Conservation (phyloP, 192 early-diverging fungal genomes). For the Umbelopsis sp. region DNA sequence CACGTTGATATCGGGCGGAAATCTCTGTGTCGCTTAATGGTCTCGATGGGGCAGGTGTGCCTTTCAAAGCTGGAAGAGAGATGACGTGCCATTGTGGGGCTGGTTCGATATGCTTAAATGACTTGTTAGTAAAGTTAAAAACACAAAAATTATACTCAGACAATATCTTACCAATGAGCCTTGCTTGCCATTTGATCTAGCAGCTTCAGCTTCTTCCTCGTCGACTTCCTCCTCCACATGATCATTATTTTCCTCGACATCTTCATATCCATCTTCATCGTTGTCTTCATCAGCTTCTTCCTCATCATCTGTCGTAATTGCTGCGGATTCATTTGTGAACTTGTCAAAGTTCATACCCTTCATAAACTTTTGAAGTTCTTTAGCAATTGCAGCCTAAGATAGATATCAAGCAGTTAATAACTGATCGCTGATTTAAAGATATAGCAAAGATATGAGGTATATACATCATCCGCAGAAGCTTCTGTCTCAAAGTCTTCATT, state of each 20-base stretch:
- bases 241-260: conserved; percentile 26
- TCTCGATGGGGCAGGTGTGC: not conserved
- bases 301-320: conserved; percentile 12
- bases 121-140: not conserved
- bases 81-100: conserved; percentile 37
- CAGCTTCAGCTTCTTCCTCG: conserved; percentile 18
- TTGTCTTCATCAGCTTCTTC: conserved; percentile 30
- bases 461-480: conserved; percentile 15
- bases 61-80: conserved; percentile 16
- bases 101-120: conserved; percentile 32
- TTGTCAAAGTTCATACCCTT: conserved; percentile 32
- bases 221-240: conserved; percentile 25
- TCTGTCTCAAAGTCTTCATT: conserved; percentile 31
- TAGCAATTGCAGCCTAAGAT: conserved; percentile 25
- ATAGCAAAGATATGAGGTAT: not conserved
- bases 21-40: conserved; percentile 15
- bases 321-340: conserved; percentile 16
- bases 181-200: not conserved
- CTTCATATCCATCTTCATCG: conserved; percentile 27
- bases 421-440: not conserved
- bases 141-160: not conserved
- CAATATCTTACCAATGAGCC: not conserved
- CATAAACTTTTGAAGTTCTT: conserved; percentile 40
- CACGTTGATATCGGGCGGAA: conserved; percentile 39
- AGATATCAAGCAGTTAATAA: not conserved